These are phyloP conservation scores for Syncephalis plumigaleata DNA, from an alignment of 371 early-diverging fungal genomes.

Conservation along the genomic window DNA sequence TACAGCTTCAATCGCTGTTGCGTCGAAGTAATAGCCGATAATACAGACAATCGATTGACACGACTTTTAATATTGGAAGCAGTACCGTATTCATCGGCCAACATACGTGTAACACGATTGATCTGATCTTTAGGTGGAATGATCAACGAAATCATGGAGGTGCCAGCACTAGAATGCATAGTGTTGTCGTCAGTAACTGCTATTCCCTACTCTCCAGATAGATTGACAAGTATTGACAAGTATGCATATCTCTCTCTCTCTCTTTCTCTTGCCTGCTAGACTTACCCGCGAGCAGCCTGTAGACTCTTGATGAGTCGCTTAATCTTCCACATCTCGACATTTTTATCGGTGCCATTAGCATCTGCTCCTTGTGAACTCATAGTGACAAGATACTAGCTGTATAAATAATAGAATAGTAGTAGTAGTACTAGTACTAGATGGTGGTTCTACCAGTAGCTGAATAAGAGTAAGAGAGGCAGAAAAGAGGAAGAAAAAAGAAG, in stretches of 20 bases:
- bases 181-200: neutral
- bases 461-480: too few species aligned
- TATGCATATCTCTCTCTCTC: too few species aligned
- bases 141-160: conserved; percentile 99
- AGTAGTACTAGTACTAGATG: too few species aligned
- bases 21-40: conserved; percentile 97
- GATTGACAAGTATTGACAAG: too few species aligned
- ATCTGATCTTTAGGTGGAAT: conserved; percentile 96
- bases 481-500: too few species aligned
- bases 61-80: conserved; percentile 99
- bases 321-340: conserved; percentile 94
- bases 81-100: conserved; percentile 99
- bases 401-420: neutral
- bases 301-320: conserved; percentile 95
- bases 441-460: too few species aligned
- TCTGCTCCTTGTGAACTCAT: neutral
- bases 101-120: conserved; percentile 80
- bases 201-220: neutral
- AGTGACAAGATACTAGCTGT: too few species aligned
- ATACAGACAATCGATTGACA: conserved; percentile 96
- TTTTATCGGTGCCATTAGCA: conserved; percentile 30
- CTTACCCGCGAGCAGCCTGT: conserved; percentile 87
- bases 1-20: conserved; percentile 97
- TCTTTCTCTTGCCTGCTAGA: neutral
- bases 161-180: conserved; percentile 76